Evolutionary conservation across 306 rosid species (phyloP).

Genomic region (Cucurbita pepo): DNA sequence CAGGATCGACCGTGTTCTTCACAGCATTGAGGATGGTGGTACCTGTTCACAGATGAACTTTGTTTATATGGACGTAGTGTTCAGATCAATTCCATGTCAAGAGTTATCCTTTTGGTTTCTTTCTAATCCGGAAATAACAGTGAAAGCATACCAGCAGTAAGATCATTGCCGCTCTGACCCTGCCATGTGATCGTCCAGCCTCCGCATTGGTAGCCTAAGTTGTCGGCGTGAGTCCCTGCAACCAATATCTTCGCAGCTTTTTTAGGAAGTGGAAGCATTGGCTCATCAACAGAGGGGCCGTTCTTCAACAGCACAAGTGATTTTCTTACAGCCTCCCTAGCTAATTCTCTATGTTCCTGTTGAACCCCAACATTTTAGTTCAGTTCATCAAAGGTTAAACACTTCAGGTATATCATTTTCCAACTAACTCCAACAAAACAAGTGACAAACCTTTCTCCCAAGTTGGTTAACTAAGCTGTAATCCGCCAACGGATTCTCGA

Average conservation of each 20-base stretch:
- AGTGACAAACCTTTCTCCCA: conserved; percentile 42
- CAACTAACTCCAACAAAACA: neutral
- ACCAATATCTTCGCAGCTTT: conserved; percentile 58
- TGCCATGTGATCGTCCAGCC: conserved; percentile 99
- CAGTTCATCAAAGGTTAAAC: neutral
- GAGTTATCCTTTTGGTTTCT: neutral
- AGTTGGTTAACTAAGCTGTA: conserved; percentile 50
- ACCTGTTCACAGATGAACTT: conserved; percentile 21
- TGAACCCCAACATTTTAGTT: neutral
- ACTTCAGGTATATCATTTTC: neutral
- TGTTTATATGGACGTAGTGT: neutral
- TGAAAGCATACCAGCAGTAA: conserved; percentile 44
- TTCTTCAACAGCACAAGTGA: conserved; percentile 78
- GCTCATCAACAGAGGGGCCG: conserved; percentile 32
- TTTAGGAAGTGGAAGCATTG: conserved; percentile 86
- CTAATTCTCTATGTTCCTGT: conserved; percentile 84
- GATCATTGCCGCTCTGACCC: conserved; percentile 60
- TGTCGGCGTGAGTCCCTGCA: conserved; percentile 82
- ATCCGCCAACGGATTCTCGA: conserved; percentile 63
- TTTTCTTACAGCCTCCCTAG: conserved; percentile 90
- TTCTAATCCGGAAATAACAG: neutral
- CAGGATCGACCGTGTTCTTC: conserved; percentile 46
- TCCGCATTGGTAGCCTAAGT: conserved; percentile 86
- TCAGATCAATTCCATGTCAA: neutral
- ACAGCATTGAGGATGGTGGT: conserved; percentile 74